Conservation (phyloP, 164 flowering plant genomes). For the Tetracentron sinense region DNA sequence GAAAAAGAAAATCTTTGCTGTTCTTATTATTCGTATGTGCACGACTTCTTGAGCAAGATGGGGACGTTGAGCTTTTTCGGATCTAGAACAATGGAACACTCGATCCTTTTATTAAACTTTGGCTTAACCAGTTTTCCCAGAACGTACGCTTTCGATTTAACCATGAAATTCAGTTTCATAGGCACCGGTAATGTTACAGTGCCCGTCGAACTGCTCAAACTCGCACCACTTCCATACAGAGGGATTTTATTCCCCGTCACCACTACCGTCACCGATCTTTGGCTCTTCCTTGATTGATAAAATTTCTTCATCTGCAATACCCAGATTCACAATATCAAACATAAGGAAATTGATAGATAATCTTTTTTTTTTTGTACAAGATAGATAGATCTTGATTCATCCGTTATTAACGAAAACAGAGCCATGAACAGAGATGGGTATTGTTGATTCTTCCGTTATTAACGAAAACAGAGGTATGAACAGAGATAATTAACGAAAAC, state of each 20-base stretch:
- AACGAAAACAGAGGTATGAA: no score
- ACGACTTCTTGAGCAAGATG: slow-evolving; percentile 49
- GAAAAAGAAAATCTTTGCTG: not conserved
- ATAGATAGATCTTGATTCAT: not conserved
- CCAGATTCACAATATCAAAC: not conserved
- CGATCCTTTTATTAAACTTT: slow-evolving; percentile 56
- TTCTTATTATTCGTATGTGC: slow-evolving; percentile 39
- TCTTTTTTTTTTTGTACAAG: no score
- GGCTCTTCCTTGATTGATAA: slow-evolving; percentile 78
- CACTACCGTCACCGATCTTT: slow-evolving; percentile 40
- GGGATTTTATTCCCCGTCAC: slow-evolving; percentile 68
- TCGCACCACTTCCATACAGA: slow-evolving; percentile 73
- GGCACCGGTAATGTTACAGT: slow-evolving; percentile 44
- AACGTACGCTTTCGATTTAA: slow-evolving; percentile 72
- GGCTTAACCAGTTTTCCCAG: slow-evolving; percentile 82
- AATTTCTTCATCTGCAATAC: slow-evolving; percentile 63
- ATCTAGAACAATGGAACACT: slow-evolving; percentile 46
- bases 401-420: no score
- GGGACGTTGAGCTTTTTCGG: slow-evolving; percentile 45
- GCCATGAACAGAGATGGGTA: not conserved
- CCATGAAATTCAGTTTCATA: slow-evolving; percentile 45
- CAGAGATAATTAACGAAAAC: no score
- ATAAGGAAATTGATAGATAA: no score
- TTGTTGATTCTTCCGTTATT: not conserved
- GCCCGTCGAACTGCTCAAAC: slow-evolving; percentile 60